Percentiles rank a stretch among this genome's conserved stretches.
phyloP scores from a whole-genome alignment of 306 rosid genomes.

The Boehmeria nivea region DNA sequence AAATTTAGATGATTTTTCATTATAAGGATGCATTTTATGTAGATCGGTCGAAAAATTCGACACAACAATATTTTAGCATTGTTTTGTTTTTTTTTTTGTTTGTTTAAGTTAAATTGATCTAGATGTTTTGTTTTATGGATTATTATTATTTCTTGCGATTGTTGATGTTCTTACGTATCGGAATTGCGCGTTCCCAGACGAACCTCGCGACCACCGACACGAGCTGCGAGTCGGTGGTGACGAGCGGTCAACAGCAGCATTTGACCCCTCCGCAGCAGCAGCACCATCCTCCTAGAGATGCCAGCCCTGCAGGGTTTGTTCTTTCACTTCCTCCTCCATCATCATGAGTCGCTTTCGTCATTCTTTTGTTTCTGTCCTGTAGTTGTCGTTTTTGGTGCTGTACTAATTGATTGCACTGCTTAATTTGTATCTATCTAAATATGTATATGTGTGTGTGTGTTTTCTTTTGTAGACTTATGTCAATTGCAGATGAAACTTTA shows the following conservation, averaged over 20 bases:
- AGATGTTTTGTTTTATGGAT: too few species aligned
- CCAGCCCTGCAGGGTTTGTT: constrained; percentile 98
- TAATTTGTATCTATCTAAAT: too few species aligned
- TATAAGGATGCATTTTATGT: too few species aligned
- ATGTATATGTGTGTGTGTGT: constrained; percentile 3
- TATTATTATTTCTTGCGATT: constrained; percentile 3
- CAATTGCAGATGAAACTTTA: constrained; percentile 99
- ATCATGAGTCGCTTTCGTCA: constrained; percentile 14
- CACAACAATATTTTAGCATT: too few species aligned
- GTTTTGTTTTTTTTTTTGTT: too few species aligned
- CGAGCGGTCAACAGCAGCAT: constrained; percentile 82
- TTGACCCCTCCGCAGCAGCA: constrained; percentile 90
- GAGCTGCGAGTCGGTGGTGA: constrained; percentile 95
- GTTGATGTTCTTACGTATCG: background rate
- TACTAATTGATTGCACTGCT: too few species aligned
- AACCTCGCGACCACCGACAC: constrained; percentile 83
- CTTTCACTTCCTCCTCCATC: background rate
- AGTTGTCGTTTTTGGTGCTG: constrained; percentile 1
- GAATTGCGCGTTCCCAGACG: constrained; percentile 46
- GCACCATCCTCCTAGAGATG: constrained; percentile 99
- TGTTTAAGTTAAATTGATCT: too few species aligned
- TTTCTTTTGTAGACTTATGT: constrained; percentile 71
- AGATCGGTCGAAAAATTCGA: too few species aligned
- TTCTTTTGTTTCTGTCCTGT: background rate
- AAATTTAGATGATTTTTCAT: too few species aligned